Evolutionary conservation across 495 filamentous ascomycete species (phyloP).

Genomic region (Hypoxylon fuscum): DNA sequence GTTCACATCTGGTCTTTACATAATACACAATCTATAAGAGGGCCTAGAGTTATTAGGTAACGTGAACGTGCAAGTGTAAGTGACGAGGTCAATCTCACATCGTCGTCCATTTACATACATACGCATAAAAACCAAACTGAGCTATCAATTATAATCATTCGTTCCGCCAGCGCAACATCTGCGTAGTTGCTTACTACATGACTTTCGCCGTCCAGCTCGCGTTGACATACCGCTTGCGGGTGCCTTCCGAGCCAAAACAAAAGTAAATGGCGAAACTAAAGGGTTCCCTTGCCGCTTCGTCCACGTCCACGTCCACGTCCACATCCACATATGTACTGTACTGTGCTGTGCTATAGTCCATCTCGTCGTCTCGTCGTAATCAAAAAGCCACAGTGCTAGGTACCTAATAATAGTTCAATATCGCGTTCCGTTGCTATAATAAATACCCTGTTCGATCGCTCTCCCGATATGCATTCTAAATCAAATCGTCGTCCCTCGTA

Average conservation of each 20-base stretch:
- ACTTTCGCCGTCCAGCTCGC: no score
- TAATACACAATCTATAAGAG: no score
- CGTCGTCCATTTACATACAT: not conserved
- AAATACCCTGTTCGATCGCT: slow-evolving; percentile 11
- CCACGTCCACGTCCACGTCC: no score
- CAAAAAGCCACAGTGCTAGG: no score
- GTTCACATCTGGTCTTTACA: no score
- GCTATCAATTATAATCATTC: slow-evolving; percentile 5
- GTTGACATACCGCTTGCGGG: slow-evolving; percentile 2
- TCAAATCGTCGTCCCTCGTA: not conserved
- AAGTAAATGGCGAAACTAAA: no score
- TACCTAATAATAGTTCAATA: not conserved
- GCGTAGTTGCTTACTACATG: not conserved
- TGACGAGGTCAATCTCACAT: not conserved
- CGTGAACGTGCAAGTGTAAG: no score
- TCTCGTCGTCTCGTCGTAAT: slow-evolving; percentile 15
- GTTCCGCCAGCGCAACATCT: not conserved
- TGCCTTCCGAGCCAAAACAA: not conserved
- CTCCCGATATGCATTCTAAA: slow-evolving; percentile 34
- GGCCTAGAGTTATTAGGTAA: no score
- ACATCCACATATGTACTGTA: no score
- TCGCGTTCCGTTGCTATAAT: not conserved
- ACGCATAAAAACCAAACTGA: no score
- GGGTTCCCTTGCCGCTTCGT: no score
- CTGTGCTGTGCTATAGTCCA: slow-evolving; percentile 15